Percentiles rank a stretch among this genome's conserved stretches.
phyloP scores from a whole-genome alignment of 176 grass and related monocot species.

The Aegilops umbellulata region DNA sequence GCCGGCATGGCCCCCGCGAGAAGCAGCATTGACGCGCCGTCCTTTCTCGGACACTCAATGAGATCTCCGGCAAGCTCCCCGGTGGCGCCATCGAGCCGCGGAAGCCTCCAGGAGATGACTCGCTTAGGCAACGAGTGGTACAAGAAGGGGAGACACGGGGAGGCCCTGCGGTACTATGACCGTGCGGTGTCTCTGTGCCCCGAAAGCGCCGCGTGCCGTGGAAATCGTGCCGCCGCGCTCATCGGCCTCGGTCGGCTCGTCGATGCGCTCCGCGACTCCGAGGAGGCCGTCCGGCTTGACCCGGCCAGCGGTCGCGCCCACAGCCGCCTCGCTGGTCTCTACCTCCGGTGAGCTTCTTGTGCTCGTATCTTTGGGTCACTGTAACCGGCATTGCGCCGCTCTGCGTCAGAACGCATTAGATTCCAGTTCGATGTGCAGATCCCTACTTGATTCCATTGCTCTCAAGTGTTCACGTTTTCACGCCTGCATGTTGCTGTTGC shows the following conservation, averaged over 20 bases:
- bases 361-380: neutral
- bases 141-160: constrained; percentile 62
- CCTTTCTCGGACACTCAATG: constrained; percentile 20
- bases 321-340: constrained; percentile 50
- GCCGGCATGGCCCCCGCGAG: constrained; percentile 24
- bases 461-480: neutral
- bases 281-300: constrained; percentile 75
- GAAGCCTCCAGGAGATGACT: constrained; percentile 65
- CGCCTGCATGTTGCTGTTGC: constrained; percentile 42
- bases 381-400: constrained; percentile 21
- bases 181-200: constrained; percentile 61
- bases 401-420: constrained; percentile 1
- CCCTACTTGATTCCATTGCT: constrained; percentile 31
- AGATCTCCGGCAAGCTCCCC: constrained; percentile 26
- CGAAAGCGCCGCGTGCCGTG: constrained; percentile 70
- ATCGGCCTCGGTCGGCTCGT: constrained; percentile 62
- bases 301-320: constrained; percentile 66
- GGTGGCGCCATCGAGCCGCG: constrained; percentile 3
- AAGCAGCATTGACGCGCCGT: constrained; percentile 28
- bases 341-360: constrained; percentile 63
- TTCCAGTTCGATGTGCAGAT: constrained; percentile 12
- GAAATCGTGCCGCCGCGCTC: constrained; percentile 79
- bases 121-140: constrained; percentile 76
- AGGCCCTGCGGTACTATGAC: constrained; percentile 79
- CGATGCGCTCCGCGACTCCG: constrained; percentile 71